These are phyloP conservation scores for Letharia lupina DNA, from an alignment of 495 filamentous ascomycete genomes.

Conservation along the genomic window DNA sequence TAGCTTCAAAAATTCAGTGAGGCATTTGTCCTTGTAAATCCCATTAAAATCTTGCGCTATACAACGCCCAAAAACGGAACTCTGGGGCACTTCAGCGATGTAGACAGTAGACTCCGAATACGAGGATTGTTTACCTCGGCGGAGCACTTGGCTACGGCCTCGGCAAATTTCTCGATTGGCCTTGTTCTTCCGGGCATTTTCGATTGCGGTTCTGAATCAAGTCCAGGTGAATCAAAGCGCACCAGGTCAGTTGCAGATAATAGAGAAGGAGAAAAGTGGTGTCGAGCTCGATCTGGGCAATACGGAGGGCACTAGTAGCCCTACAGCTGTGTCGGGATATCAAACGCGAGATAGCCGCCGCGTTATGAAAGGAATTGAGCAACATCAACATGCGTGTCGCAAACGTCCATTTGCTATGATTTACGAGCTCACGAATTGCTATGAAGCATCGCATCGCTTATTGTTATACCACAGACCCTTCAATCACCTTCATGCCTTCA, in stretches of 20 bases:
- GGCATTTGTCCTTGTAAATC: slow-evolving; percentile 85
- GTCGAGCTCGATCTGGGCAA: slow-evolving; percentile 5
- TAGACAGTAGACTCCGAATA: background rate
- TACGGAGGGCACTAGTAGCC: background rate
- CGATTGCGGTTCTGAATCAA: background rate
- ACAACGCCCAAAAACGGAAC: slow-evolving; percentile 83
- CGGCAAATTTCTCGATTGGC: slow-evolving; percentile 84
- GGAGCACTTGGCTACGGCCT: slow-evolving; percentile 74
- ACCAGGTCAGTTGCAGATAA: too few species aligned
- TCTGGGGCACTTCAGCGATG: slow-evolving; percentile 40
- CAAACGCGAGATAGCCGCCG: slow-evolving; percentile 12
- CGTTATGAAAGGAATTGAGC: background rate
- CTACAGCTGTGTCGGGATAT: background rate
- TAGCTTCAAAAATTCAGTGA: slow-evolving; percentile 71
- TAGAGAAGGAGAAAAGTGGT: background rate
- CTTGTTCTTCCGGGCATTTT: slow-evolving; percentile 40
- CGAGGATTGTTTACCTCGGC: slow-evolving; percentile 50
- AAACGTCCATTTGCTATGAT: background rate
- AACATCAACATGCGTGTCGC: slow-evolving; percentile 11
- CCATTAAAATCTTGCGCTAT: slow-evolving; percentile 85
- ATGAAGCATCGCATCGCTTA: slow-evolving; percentile 6
- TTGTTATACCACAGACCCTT: background rate
- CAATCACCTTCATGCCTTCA: slow-evolving; percentile 44
- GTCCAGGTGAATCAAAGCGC: background rate
- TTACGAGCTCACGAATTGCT: slow-evolving; percentile 11